Base-by-base conservation (phyloP, 2,329 filamentous ascomycete genomes). In the Hymenoscyphus fructigenus region DNA sequence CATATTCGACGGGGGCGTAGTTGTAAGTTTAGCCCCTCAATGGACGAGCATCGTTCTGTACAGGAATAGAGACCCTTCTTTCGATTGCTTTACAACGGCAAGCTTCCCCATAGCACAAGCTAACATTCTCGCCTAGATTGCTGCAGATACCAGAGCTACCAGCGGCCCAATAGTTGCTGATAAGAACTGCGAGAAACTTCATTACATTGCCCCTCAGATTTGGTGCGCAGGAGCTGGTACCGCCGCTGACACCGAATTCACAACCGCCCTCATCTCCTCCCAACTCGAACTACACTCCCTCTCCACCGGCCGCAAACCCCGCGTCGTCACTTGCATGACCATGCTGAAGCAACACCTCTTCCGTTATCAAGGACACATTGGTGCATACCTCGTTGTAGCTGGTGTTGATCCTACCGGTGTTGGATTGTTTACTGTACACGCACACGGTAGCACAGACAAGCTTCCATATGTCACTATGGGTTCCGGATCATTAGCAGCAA, bases 111-210 rank as follows among this genome's bases (percentile, higher is more conserved):
- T 63, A 60, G 23, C 32, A 57, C 12, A 56, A 66, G 68, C 65
- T 69, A 72, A 66, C 68, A 57, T 65, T 62, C 57, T 69, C 65
- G 38, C 47, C 62, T 73, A 93, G 91, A 98, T 99, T 80, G 95
- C 95, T 69, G 95, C 95, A 82, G 95, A 99, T 82, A 99, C 95
- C 71, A 88, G 95, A 86, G 95, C 95, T 69, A 99, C 95, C 57
- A 96, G 91, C 70, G 95, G 95, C 41, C 93, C 95, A 72, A 99
- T 99, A 80, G 95, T 99, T 73, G 96, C 96, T 80, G 95, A 99
- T 87, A 99, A 99, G 92, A 99, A 99, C 86, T 98, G 95, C 84
- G 94, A 99, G 83, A 99, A 99, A 84, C 89, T 99, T 70, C 95
- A 99, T 83, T 99, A 96, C 85, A 99, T 99, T 79, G 86, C 95